Conservation (phyloP, 2,329 filamentous ascomycete genomes). For the Ambrosiella xylebori region DNA sequence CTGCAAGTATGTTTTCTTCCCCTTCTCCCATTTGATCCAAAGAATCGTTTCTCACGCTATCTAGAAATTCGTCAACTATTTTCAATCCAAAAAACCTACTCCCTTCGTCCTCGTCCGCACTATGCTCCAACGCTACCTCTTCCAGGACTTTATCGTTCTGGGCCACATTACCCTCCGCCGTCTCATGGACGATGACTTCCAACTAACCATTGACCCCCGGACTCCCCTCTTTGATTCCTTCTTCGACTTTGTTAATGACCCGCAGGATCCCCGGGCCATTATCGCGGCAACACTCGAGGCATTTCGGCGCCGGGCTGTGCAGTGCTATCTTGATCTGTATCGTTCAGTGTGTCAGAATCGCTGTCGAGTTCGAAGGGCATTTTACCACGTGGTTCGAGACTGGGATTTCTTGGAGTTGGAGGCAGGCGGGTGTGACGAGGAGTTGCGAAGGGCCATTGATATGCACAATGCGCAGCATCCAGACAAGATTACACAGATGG, state of each 20-base stretch:
- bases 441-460: constrained; percentile 43
- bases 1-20: constrained; percentile 36
- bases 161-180: constrained; percentile 52
- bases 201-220: constrained; percentile 54
- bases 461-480: constrained; percentile 15
- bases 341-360: constrained; percentile 78
- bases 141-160: constrained; percentile 53
- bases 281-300: constrained; percentile 58
- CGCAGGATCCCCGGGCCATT: constrained; percentile 55
- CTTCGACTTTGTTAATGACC: constrained; percentile 61
- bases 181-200: constrained; percentile 69
- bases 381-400: constrained; percentile 66
- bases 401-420: constrained; percentile 75
- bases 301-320: constrained; percentile 41
- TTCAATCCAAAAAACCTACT: constrained; percentile 64
- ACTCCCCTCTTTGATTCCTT: constrained; percentile 52
- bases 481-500: background rate
- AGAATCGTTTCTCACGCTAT: background rate
- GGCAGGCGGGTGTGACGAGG: constrained; percentile 54
- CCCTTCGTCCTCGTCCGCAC: constrained; percentile 72
- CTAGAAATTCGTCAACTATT: constrained; percentile 55
- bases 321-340: constrained; percentile 70
- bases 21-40: too few relatives aligned
- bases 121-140: constrained; percentile 58
- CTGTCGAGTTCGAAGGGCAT: constrained; percentile 72